These are phyloP conservation scores for Phaeosphaeriaceae sp. DNA, from an alignment of 2,329 filamentous ascomycete genomes.

Conservation along the genomic window DNA sequence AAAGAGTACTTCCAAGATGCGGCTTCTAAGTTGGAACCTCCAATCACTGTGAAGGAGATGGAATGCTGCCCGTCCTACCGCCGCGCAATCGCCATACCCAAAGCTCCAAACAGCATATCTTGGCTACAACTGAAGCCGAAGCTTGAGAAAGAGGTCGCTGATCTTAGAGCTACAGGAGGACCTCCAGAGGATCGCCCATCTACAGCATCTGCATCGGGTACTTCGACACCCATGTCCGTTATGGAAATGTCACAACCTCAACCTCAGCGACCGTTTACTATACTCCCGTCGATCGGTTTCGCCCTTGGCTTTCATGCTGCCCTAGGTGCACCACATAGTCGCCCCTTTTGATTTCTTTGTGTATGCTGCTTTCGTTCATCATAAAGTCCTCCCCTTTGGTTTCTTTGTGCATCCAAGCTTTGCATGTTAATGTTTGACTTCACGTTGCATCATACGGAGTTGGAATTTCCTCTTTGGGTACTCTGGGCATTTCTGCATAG, in stretches of 20 bases:
- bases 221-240: conserved; percentile 24
- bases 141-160: conserved; percentile 42
- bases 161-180: conserved; percentile 18
- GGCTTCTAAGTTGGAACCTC: conserved; percentile 45
- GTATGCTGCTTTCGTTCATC: conserved; percentile 8
- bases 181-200: conserved; percentile 13
- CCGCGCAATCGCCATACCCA: conserved; percentile 48
- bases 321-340: conserved; percentile 12
- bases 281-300: not conserved
- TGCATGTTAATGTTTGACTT: not conserved
- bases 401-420: conserved; percentile 4
- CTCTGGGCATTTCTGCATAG: conserved; percentile 5
- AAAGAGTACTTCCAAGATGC: conserved; percentile 47
- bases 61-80: conserved; percentile 50
- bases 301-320: conserved; percentile 4
- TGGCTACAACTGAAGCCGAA: conserved; percentile 47
- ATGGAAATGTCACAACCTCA: conserved; percentile 14
- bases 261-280: not conserved
- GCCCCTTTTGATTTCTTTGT: conserved; percentile 14
- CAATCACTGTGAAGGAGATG: conserved; percentile 44
- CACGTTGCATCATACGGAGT: not conserved
- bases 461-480: not conserved
- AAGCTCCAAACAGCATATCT: conserved; percentile 44
- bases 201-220: conserved; percentile 25
- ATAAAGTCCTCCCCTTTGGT: conserved; percentile 9